A percentile compares a stretch with the other conserved stretches of the same genome.
Evolutionary conservation across 495 filamentous ascomycete genomes (phyloP).

Genomic region (Podospora bellae-mahoneyi): DNA sequence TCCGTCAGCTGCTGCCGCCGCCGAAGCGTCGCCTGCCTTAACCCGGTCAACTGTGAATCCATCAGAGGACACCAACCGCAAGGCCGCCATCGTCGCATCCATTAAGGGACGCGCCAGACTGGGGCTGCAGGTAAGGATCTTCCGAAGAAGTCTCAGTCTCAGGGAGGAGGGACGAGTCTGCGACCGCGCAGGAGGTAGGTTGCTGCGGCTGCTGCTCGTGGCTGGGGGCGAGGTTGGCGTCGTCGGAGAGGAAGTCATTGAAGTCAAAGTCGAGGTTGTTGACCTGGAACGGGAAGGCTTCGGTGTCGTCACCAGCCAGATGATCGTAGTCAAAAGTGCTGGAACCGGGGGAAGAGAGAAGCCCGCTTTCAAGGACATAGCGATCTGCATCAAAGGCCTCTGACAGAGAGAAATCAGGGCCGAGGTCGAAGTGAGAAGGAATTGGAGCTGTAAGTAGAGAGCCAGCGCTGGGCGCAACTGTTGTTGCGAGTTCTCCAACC

Average conservation of each 20-base stretch:
- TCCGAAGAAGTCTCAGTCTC: slow-evolving; percentile 50
- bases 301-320: slow-evolving; percentile 71
- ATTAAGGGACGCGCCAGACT: slow-evolving; percentile 83
- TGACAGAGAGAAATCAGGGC: slow-evolving; percentile 62
- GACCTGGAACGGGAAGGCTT: slow-evolving; percentile 48
- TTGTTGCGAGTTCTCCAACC: slow-evolving; percentile 54
- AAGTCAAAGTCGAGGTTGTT: slow-evolving; percentile 44
- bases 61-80: slow-evolving; percentile 62
- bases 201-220: slow-evolving; percentile 34
- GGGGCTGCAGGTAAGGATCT: slow-evolving; percentile 77
- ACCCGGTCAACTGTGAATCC: slow-evolving; percentile 39
- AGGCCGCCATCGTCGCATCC: slow-evolving; percentile 87
- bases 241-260: slow-evolving; percentile 48
- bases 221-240: slow-evolving; percentile 36
- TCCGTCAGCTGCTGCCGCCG: slow-evolving; percentile 29
- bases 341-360: slow-evolving; percentile 66
- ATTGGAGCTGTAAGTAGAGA: slow-evolving; percentile 57
- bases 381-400: slow-evolving; percentile 58
- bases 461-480: slow-evolving; percentile 52
- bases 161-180: slow-evolving; percentile 44
- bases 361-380: slow-evolving; percentile 72
- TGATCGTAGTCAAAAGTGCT: slow-evolving; percentile 75
- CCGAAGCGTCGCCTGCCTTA: slow-evolving; percentile 33
- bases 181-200: slow-evolving; percentile 37
- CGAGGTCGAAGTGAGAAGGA: slow-evolving; percentile 64